Conservation (phyloP, 768 basidiomycete genomes). For the Termitomyces sp. region DNA sequence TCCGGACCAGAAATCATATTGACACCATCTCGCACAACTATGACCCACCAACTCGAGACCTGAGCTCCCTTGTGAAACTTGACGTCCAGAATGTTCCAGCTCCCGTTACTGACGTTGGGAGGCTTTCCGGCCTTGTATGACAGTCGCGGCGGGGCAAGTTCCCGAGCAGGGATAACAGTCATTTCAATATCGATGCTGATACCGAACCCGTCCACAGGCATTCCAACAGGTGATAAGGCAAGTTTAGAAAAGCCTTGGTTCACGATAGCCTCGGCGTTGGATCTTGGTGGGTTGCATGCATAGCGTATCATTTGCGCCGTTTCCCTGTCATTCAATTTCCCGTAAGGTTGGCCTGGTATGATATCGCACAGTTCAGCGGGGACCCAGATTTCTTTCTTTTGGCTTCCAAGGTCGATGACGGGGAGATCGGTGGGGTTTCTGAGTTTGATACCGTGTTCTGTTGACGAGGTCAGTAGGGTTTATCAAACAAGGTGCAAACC, state of each 20-base stretch:
- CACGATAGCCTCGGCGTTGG: conserved; percentile 55
- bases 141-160: conserved; percentile 54
- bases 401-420: conserved; percentile 40
- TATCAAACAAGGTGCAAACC: conserved; percentile 15
- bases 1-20: conserved; percentile 30
- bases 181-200: conserved; percentile 51
- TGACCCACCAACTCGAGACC: conserved; percentile 58
- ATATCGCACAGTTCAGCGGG: conserved; percentile 75
- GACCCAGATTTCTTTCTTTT: conserved; percentile 30
- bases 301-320: conserved; percentile 65
- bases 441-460: conserved; percentile 55
- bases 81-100: conserved; percentile 74
- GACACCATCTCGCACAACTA: conserved; percentile 52
- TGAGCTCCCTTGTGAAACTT: conserved; percentile 55
- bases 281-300: conserved; percentile 58
- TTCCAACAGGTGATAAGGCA: conserved; percentile 34
- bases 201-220: conserved; percentile 49
- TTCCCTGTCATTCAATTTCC: conserved; percentile 53
- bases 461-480: background rate
- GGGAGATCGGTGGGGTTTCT: conserved; percentile 42
- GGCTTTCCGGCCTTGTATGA: conserved; percentile 43
- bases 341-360: conserved; percentile 50
- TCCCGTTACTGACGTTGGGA: conserved; percentile 46
- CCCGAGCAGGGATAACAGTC: conserved; percentile 58
- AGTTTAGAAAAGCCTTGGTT: conserved; percentile 51